Evolutionary conservation across 257 asterid species (phyloP).

Genomic region (Vinca minor): DNA sequence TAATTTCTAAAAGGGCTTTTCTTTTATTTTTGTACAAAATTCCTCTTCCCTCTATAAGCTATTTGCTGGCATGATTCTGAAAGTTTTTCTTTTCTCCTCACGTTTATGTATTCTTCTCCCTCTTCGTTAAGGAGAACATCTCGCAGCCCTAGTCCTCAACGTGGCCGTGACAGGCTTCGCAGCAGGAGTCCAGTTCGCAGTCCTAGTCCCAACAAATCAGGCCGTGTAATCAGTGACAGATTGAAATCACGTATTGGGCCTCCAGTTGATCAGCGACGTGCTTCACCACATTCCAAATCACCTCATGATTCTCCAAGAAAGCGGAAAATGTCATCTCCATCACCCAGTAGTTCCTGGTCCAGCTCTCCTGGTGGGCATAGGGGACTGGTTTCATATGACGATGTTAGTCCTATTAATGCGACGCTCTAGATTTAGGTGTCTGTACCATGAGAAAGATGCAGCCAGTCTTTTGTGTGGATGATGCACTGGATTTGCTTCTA

Average conservation of each 20-base stretch:
- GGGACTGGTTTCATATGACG: slow-evolving; percentile 75
- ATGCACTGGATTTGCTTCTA: neutral
- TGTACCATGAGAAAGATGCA: neutral
- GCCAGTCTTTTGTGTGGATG: neutral
- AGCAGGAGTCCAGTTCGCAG: slow-evolving; percentile 67
- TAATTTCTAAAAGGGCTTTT: neutral
- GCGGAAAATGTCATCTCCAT: slow-evolving; percentile 30
- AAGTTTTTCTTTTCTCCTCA: neutral
- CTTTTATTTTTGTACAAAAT: too few relatives aligned
- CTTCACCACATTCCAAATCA: slow-evolving; percentile 42
- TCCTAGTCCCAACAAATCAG: slow-evolving; percentile 50
- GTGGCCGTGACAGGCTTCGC: slow-evolving; percentile 35
- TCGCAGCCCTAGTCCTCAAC: slow-evolving; percentile 58
- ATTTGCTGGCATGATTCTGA: neutral
- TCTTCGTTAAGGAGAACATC: slow-evolving; percentile 44
- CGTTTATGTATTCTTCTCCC: neutral
- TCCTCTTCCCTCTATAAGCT: neutral
- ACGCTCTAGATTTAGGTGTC: slow-evolving; percentile 21
- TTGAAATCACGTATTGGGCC: slow-evolving; percentile 87
- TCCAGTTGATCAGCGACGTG: slow-evolving; percentile 25
- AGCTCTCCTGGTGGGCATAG: slow-evolving; percentile 52
- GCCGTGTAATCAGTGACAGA: slow-evolving; percentile 45
- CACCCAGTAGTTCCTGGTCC: slow-evolving; percentile 40
- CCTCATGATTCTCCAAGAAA: slow-evolving; percentile 37
- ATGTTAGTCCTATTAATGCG: slow-evolving; percentile 54